Base-by-base conservation (phyloP, 2,329 filamentous ascomycete genomes). In the Pestalotiopsis sp. region DNA sequence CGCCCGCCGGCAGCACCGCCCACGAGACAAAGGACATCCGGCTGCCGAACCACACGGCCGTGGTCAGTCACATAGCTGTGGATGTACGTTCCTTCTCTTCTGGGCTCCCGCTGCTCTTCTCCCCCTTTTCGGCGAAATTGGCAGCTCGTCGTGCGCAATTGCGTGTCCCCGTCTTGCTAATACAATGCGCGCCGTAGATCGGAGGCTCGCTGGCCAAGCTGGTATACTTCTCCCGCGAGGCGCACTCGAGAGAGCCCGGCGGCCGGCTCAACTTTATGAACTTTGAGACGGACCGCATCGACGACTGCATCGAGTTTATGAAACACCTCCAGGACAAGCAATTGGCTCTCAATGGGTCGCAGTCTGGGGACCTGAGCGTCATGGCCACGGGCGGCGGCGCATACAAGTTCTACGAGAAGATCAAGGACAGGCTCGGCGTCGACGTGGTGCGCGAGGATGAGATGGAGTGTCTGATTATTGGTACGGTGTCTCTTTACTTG, bases 401-500 rank as follows among this genome's bases (percentile, higher is more conserved):
- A 4, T 98, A 93, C 86, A 98, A 98, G 80, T 99, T 93, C 82
- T 98, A 98, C 80, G 94, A 98, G 79, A 91, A 90, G 80, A 94
- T 99, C 74, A 91, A 90, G 77, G 89, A 95, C 71, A 90, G 91
- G 4, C 83, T 99, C 64, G 93, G 93, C 14, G 93, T 97, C 1
- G 92, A 98, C 77, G 94, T 99, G 23, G 85, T 95, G 75, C 87
- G 94, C 58, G 96, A 98, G 81, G 96, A 99, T 76, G 96, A 99
- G 82, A 99, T 99, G 96, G 94, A 97, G 80, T 99, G 96, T 78
- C 83, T 99, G 69, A 99, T 99, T 72, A 96, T 96, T 76, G 94
- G 93, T 94, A 80, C 72, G n/a, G 17, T 52, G 84, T 72, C 39
- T 38, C 17, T 31, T 25, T 36, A 9, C 7, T 7, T 27, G 25